A percentile compares a stretch with the other conserved stretches of the same genome.
Evolutionary conservation across 148 eudicot genomes (phyloP).

Genomic region (Rhododendron vialii): DNA sequence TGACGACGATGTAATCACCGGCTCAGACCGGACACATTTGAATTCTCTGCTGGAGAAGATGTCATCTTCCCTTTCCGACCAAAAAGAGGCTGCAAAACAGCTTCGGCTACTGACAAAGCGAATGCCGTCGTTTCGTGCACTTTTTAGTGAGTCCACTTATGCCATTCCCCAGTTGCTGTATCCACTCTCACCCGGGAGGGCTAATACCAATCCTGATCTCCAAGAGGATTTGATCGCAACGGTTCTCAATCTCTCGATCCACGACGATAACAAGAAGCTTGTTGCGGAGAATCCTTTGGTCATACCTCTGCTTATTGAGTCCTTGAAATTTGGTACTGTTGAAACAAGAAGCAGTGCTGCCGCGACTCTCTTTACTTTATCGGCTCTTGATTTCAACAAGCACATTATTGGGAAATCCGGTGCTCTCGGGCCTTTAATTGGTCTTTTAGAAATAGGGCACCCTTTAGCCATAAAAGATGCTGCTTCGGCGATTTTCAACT

Average conservation of each 20-base stretch:
- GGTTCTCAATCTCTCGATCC: slow-evolving; percentile 35
- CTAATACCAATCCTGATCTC: slow-evolving; percentile 30
- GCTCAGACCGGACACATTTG: slow-evolving; percentile 53
- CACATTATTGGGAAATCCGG: slow-evolving; percentile 27
- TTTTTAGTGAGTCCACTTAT: slow-evolving; percentile 30
- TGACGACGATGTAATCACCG: slow-evolving; percentile 37
- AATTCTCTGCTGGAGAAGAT: slow-evolving; percentile 46
- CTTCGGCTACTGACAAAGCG: slow-evolving; percentile 37
- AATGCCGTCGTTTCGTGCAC: slow-evolving; percentile 34
- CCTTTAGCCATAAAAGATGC: slow-evolving; percentile 45
- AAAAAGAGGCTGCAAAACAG: slow-evolving; percentile 60
- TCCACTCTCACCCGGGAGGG: slow-evolving; percentile 24
- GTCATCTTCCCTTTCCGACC: slow-evolving; percentile 55
- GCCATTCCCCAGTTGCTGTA: slow-evolving; percentile 36
- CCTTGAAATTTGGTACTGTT: slow-evolving; percentile 33
- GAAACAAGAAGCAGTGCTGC: slow-evolving; percentile 47
- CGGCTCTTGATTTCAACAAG: slow-evolving; percentile 49
- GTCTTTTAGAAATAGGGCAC: slow-evolving; percentile 46
- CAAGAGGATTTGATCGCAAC: slow-evolving; percentile 48
- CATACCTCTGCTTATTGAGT: slow-evolving; percentile 36
- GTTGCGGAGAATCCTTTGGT: slow-evolving; percentile 31
- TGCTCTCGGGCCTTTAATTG: slow-evolving; percentile 40
- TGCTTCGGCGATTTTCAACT: slow-evolving; percentile 40
- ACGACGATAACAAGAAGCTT: slow-evolving; percentile 35
- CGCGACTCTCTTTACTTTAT: slow-evolving; percentile 41